These are phyloP conservation scores for Coemansia sp. DNA, from an alignment of 192 early-diverging fungal species.

Conservation along the genomic window DNA sequence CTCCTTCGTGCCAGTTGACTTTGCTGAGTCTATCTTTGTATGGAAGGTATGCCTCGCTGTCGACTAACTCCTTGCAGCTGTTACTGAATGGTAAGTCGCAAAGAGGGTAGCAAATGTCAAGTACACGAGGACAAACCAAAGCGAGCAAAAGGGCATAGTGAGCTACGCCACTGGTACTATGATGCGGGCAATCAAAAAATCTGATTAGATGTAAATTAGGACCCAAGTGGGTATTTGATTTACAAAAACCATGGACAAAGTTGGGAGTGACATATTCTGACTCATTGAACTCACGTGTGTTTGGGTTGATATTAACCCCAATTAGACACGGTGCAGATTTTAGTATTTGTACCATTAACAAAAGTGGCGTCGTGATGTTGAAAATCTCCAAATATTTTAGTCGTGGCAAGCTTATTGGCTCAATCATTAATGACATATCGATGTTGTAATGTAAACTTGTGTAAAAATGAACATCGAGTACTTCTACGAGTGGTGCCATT, in stretches of 20 bases:
- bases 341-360: neutral
- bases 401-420: neutral
- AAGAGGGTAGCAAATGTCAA: neutral
- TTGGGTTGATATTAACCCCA: neutral
- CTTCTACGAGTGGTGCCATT: neutral
- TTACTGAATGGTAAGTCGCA: neutral
- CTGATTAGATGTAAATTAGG: neutral
- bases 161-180: neutral
- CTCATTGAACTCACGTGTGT: neutral
- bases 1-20: neutral
- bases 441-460: neutral
- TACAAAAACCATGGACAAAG: neutral
- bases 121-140: neutral
- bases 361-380: neutral
- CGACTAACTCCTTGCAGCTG: neutral
- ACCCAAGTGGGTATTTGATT: neutral
- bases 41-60: neutral
- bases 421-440: neutral
- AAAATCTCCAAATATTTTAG: neutral
- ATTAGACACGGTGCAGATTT: neutral
- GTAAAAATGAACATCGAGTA: neutral
- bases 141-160: neutral
- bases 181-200: neutral
- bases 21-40: neutral
- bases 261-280: neutral